phyloP scores from a whole-genome alignment of 225 moss, liverwort and hornwort genomes.

The Pleurozium schreberi region DNA sequence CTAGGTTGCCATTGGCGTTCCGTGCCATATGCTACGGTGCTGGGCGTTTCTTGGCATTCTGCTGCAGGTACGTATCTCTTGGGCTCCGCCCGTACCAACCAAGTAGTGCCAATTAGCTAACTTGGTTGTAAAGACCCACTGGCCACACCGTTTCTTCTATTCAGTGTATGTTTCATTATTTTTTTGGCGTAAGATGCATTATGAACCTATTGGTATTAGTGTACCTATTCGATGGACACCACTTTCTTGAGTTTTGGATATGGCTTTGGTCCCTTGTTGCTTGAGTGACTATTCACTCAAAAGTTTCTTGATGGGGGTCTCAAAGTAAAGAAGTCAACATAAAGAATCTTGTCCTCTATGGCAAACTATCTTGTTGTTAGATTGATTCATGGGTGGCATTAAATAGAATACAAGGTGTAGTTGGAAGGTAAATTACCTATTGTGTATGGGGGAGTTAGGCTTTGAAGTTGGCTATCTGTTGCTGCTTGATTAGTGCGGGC shows the following conservation, averaged over 20 bases:
- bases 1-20: conserved; percentile 82
- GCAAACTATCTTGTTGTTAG: background rate
- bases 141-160: background rate
- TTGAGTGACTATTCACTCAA: background rate
- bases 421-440: background rate
- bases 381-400: background rate
- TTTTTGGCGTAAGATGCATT: background rate
- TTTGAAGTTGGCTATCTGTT: background rate
- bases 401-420: background rate
- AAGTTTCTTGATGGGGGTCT: background rate
- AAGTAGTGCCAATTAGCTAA: background rate
- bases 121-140: background rate
- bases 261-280: background rate
- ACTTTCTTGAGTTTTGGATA: background rate
- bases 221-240: background rate
- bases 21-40: conserved; percentile 96
- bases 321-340: background rate
- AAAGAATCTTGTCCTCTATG: background rate
- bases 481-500: background rate
- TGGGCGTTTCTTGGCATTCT: conserved; percentile 98
- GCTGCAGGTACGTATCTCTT: conserved; percentile 48
- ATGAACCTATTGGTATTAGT: background rate
- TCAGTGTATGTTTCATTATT: background rate
- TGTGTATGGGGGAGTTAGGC: background rate
- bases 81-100: background rate